Evolutionary conservation across 1,284 basidiomycete species (phyloP), one percentile per base, ranked within the genome.

Genomic region (Tylopilus sp.): DNA sequence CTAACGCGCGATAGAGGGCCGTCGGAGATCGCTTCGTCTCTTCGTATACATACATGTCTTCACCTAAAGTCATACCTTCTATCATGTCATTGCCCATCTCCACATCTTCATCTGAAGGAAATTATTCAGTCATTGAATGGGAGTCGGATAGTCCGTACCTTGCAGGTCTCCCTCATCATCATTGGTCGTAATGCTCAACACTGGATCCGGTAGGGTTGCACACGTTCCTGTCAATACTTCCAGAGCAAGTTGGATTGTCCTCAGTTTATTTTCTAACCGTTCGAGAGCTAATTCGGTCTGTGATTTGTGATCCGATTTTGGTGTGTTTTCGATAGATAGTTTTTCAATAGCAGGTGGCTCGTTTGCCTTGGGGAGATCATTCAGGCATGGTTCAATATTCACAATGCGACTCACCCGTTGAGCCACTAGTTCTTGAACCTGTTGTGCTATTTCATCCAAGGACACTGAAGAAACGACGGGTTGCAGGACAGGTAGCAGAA

Each of bases 221-320:
- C 91, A 95, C n/a, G 83, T 77, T 29, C 87, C 87, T 0, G 92
- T 94, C 59, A 96, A 71, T 48, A 96, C 83, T 72, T 97, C 94
- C 31, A 97, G 76, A 19, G 88, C 83, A 32, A 94, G 78, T 57
- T 89, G 86, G 9, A 92, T 78, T 4, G 89, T 88, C 57, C 85
- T 80, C 48, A 96, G 71, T 55, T 75, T 82, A 14, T 78, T 74
- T 71, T 97, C 94, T 36, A 93, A 74, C n/a, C 76, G 73, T 54
- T 90, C 87, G 7, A 96, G 78, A 63, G 86, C 83, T 15, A 82
- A 56, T 64, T 93, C 88, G 8, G 78, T 78, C 0, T 77, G 65
- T 4, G 86, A 81, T 65, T 82, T 86, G 69, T 94, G 85, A 66
- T 94, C 89, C 17, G 81, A 80, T 60, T 83, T 81, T 13, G 86